Conservation (phyloP, 768 basidiomycete genomes). For the Russula ochroleuca region DNA sequence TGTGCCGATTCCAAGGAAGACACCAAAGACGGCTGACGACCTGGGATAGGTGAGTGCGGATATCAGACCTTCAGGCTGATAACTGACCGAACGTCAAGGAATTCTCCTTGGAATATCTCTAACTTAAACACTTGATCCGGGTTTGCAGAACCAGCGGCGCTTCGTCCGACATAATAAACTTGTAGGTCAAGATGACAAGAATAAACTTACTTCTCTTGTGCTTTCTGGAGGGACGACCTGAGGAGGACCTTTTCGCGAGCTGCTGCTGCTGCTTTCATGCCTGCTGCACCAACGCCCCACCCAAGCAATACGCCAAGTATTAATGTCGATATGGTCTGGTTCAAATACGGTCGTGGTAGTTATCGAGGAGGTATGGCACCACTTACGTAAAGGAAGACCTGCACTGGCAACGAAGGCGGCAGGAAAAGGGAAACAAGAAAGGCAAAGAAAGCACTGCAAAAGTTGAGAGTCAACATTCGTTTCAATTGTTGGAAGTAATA, state of each 20-base stretch:
- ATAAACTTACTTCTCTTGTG: slow-evolving; percentile 33
- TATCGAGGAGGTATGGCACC: background rate
- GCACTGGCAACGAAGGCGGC: slow-evolving; percentile 47
- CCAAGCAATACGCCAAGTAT: slow-evolving; percentile 46
- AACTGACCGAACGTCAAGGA: slow-evolving; percentile 43
- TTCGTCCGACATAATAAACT: slow-evolving; percentile 12
- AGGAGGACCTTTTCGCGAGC: slow-evolving; percentile 38
- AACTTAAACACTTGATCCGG: slow-evolving; percentile 38
- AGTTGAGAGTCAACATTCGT: background rate
- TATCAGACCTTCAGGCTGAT: background rate
- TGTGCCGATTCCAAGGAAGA: slow-evolving; percentile 45
- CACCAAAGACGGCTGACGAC: slow-evolving; percentile 44
- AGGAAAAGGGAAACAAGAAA: slow-evolving; percentile 42
- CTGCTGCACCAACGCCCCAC: slow-evolving; percentile 53
- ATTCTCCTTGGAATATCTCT: slow-evolving; percentile 47
- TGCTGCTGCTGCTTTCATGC: slow-evolving; percentile 47
- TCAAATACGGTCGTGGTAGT: background rate
- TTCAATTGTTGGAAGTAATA: background rate
- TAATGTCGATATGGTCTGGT: slow-evolving; percentile 41
- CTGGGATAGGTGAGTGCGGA: slow-evolving; percentile 28
- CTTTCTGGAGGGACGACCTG: slow-evolving; percentile 31
- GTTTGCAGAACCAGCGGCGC: slow-evolving; percentile 37
- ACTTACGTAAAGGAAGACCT: slow-evolving; percentile 47
- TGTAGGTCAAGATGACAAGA: background rate
- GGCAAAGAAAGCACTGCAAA: slow-evolving; percentile 44